Percentiles rank a stretch among this genome's conserved stretches.
These are phyloP conservation scores for Melampsora larici-populina DNA, from an alignment of 1,284 basidiomycete species.

Conservation along the genomic window DNA sequence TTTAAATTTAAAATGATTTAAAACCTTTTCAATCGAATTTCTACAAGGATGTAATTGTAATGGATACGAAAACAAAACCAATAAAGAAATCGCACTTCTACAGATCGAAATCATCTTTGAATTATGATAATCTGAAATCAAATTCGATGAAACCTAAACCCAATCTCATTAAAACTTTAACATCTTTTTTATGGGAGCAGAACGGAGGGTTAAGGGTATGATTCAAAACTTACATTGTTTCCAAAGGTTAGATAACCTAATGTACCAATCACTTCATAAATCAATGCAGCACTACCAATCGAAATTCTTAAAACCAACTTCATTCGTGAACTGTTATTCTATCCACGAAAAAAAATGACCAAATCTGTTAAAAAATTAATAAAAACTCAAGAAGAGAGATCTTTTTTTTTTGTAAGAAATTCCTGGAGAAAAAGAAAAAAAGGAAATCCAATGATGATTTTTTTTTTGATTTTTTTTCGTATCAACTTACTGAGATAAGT, in stretches of 20 bases:
- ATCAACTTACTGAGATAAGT: slow-evolving; percentile 4
- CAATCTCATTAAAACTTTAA: too few relatives aligned
- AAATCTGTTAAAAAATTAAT: neutral
- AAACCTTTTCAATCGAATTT: slow-evolving; percentile 85
- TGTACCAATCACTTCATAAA: slow-evolving; percentile 49
- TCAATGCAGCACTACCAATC: slow-evolving; percentile 21
- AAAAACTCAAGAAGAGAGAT: too few relatives aligned
- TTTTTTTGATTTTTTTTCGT: too few relatives aligned
- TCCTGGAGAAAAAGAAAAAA: too few relatives aligned
- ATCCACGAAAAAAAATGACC: neutral
- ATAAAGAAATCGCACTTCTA: slow-evolving; percentile 83
- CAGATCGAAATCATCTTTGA: slow-evolving; percentile 88
- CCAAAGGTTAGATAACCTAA: slow-evolving; percentile 97
- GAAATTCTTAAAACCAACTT: slow-evolving; percentile 29
- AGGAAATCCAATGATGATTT: too few relatives aligned
- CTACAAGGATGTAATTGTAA: slow-evolving; percentile 90
- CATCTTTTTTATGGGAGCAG: too few relatives aligned
- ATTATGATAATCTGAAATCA: slow-evolving; percentile 65
- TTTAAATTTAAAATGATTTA: slow-evolving; percentile 53
- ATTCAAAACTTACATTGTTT: slow-evolving; percentile 60
- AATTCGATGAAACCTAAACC: slow-evolving; percentile 33
- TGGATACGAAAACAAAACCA: slow-evolving; percentile 68
- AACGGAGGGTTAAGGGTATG: too few relatives aligned
- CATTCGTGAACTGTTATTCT: slow-evolving; percentile 23
- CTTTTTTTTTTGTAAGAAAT: too few relatives aligned